Percentiles rank a stretch among this genome's conserved stretches.
phyloP scores from a whole-genome alignment of 2,329 filamentous ascomycete species.

The Rhinocladiella similis region DNA sequence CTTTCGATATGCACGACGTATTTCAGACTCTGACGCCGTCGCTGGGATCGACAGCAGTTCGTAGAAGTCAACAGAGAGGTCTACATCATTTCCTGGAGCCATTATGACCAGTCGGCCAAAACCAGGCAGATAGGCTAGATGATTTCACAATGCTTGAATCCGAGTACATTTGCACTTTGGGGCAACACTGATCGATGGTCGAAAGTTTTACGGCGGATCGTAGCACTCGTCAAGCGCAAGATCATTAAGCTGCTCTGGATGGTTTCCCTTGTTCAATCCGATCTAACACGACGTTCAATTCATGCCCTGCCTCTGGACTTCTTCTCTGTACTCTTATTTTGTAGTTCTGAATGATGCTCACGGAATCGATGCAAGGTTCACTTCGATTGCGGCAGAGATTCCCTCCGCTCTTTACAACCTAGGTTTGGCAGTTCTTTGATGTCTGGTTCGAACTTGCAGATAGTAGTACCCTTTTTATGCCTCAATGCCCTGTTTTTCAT shows the following conservation, averaged over 20 bases:
- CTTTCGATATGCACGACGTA: conserved; percentile 81
- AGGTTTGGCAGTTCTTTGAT: background rate
- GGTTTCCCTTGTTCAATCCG: no score
- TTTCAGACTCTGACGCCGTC: conserved; percentile 67
- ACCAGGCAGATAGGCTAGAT: background rate
- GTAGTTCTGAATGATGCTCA: no score
- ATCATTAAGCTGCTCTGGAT: no score
- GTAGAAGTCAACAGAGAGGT: conserved; percentile 73
- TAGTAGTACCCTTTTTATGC: background rate
- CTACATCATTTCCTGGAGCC: conserved; percentile 57
- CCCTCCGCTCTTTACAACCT: no score
- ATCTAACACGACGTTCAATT: no score
- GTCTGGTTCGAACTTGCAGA: no score
- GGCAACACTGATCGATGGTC: background rate
- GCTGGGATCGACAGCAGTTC: conserved; percentile 66
- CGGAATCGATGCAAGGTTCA: no score
- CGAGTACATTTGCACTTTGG: no score
- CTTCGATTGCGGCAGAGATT: background rate
- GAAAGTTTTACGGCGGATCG: background rate
- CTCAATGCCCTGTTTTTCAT: background rate
- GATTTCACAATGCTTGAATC: conserved; percentile 10
- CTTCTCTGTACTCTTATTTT: no score
- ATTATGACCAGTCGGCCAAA: conserved; percentile 30
- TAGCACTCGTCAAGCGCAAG: no score
- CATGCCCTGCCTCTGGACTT: no score